Base-by-base conservation (phyloP, 176 grass and related monocot species). In the Raddia guianensis region DNA sequence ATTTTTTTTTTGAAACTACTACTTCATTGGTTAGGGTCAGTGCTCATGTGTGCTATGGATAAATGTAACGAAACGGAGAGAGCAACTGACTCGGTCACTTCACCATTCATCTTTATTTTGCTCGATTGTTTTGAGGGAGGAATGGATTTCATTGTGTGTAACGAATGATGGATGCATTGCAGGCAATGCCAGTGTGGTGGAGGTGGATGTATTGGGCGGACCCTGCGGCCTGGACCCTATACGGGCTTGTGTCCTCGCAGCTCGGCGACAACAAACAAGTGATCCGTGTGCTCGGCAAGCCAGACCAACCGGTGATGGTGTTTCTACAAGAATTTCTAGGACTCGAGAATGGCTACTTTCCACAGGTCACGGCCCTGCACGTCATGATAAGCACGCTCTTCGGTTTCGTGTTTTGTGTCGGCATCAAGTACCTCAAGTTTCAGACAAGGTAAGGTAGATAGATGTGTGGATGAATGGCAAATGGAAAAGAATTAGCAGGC, bases 131-230 rank as follows among this genome's bases (percentile, higher is more conserved):
- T 40, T 40, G 37, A 40, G 37, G 37, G 37, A 40, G 37, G 37
- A 2, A 40, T 40, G 2, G 37, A 40, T 40, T 40, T 40, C 2
- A 40, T 40, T 3, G 37, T 40, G 37, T 40, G 37, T 40, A 40
- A 27, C 27, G 27, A 27, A 27, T 40, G 37, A 59, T 27, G 19
- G 19, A 59, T 27, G 9, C 19, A 27, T 19, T 59, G 0, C 9
- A 59, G 57, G 9, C 9, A 9, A 5, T 90, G 56, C 89, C 89
- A 7, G 37, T 59, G 49, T 91, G 89, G 89, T 87, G 85, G 89
- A 80, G 89, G 68, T 91, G 89, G 89, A 59, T 87, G 46, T 91
- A 87, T 58, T 91, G 89, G 89, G 85, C 68, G 27, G 48, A 91
- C 80, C 89, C 89, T 73, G 75, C 85, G 9, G 57, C 57, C 1